Base-by-base conservation (phyloP, 2,329 filamentous ascomycete species). In the Phialophora expanda region DNA sequence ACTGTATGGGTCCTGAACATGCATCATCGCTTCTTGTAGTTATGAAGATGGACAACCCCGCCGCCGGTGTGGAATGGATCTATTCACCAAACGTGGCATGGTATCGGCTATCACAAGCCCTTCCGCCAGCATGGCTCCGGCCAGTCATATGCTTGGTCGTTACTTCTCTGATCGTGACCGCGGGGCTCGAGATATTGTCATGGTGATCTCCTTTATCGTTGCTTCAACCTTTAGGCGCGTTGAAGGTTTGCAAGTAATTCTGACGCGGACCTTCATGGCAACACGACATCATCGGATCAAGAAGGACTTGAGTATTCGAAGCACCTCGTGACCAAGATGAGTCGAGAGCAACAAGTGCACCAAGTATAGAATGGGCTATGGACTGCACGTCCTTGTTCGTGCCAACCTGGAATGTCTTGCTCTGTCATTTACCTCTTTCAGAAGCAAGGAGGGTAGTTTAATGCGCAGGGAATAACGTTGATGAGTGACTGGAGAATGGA, bases 1-100 rank as follows among this genome's bases (percentile, higher is more conserved):
- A 61, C 28, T 28, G 41, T 26, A 59, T 34, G 56, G 56, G 58
- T 32, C 44, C 58, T 17, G 30, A 20, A 32, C 48, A 59, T 63
- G 57, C 57, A 44, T 61, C 55, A 56, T 64, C 50, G 64, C 48
- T 58, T 64, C 34, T 26, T 32, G 46, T 17, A 55, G 30, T 41
- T 55, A 17, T 38, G 28, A 30, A 24, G 61, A 55, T 61, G 66
- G 64, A 64, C 62, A 65, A 61, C 58, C 66, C 66, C 66, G 63
- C 61, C 46, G 57, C 17, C 20, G 28, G 50, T 46, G 14, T 20
- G 61, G 63, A 20, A 68, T 68, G 68, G 68, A 66, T 70, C 68
- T 65, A 61, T 70, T 70, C 57, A 70, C 68, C 66, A 55, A 59
- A 68, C 55, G 26, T 41, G 59, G 68, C 46, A 70, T 51, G 56